Conservation (phyloP, 257 asterid species). For the Penstemon newberryi region DNA sequence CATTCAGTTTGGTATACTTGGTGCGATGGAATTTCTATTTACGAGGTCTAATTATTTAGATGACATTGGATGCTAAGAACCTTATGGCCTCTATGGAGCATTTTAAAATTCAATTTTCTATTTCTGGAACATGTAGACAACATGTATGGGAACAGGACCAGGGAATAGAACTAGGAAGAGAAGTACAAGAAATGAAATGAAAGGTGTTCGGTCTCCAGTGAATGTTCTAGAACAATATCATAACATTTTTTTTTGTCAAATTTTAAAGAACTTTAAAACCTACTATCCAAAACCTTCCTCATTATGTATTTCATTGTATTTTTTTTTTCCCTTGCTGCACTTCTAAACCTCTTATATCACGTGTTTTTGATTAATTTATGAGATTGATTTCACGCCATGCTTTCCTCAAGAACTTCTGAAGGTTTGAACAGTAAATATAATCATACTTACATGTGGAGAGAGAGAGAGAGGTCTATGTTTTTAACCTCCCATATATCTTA, state of each 20-base stretch:
- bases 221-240: not conserved
- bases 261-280: not conserved
- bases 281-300: not conserved
- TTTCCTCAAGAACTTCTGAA: not conserved
- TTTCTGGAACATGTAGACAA: not conserved
- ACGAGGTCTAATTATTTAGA: not conserved
- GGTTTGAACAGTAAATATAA: not conserved
- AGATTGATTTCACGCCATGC: not conserved
- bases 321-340: not conserved
- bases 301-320: not conserved
- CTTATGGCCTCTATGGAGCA: not conserved
- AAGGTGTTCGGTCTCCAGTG: not conserved
- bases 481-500: too few species aligned
- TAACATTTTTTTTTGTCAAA: not conserved
- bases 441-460: not conserved
- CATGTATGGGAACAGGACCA: not conserved
- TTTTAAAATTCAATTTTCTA: not conserved
- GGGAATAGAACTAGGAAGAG: not conserved
- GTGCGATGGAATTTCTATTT: not conserved
- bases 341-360: not conserved
- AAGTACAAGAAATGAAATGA: not conserved
- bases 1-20: not conserved
- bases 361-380: not conserved
- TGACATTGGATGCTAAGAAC: too few species aligned
- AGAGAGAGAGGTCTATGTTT: too few species aligned